Percentiles rank a stretch among this genome's conserved stretches.
Conservation (phyloP, 1,284 basidiomycete species). For the Cystobasidium pallidum region DNA sequence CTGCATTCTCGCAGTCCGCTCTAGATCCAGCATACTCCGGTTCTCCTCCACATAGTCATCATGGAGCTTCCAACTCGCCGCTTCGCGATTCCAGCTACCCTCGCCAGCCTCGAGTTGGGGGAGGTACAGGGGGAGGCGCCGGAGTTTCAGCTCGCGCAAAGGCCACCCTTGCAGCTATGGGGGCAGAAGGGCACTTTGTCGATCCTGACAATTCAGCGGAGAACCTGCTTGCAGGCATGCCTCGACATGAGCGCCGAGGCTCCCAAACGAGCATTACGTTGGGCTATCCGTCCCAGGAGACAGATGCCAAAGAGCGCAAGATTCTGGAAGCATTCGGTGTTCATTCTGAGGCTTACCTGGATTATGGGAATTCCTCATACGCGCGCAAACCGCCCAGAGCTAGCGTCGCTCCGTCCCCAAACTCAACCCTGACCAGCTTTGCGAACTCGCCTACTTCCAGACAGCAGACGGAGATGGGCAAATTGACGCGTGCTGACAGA, state of each 20-base stretch:
- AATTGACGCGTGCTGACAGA: constrained; percentile 26
- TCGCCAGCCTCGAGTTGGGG: constrained; percentile 14
- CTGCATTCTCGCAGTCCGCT: constrained; percentile 36
- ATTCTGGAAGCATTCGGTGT: constrained; percentile 39
- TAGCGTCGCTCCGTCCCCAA: constrained; percentile 27
- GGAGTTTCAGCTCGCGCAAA: constrained; percentile 38
- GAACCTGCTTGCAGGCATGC: constrained; percentile 25
- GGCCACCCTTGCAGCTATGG: constrained; percentile 32
- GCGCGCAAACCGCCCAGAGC: constrained; percentile 35
- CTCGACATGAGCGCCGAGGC: neutral
- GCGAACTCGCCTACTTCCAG: neutral
- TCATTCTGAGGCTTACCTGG: constrained; percentile 37
- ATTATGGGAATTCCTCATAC: constrained; percentile 40
- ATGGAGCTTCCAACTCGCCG: neutral
- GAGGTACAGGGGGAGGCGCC: constrained; percentile 29
- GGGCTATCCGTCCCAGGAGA: constrained; percentile 36
- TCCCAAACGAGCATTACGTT: constrained; percentile 35
- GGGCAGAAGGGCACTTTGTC: constrained; percentile 1
- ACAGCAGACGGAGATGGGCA: constrained; percentile 16
- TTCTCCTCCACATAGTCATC: neutral
- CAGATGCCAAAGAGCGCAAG: constrained; percentile 33
- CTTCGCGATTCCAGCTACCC: constrained; percentile 8
- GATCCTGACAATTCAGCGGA: constrained; percentile 28
- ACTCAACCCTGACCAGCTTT: constrained; percentile 5
- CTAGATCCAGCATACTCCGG: constrained; percentile 18